Base-by-base conservation (phyloP, 768 basidiomycete genomes). In the Tricholoma hemisulphureum region DNA sequence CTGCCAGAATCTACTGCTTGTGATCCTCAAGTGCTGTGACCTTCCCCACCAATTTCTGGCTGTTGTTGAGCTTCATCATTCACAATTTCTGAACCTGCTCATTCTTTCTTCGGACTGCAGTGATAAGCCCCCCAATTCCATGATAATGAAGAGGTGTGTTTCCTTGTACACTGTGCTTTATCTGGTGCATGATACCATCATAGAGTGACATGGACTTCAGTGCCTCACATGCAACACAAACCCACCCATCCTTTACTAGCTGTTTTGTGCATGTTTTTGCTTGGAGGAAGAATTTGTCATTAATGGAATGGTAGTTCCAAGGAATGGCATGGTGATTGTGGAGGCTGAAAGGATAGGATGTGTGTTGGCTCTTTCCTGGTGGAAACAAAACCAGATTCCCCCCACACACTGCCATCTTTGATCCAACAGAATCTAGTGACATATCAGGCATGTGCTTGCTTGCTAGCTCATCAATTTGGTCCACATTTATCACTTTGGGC, bases 301-400 rank as follows among this genome's bases (percentile, higher is more conserved):
- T 5, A 23, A 43, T 21, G 41, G 41, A 43, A 43, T 43, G 41
- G 41, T 61, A 64, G 29, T 59, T 26, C 68, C 68, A 67, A 2
- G 63, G 61, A 24, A 59, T 24, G 9, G n/a, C 24, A 3, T 43
- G 26, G 5, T 41, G 6, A 16, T 59, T 41, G 48, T 69, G 67
- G 8, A 69, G 58, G n/a, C 50, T 60, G 26, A 65, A 69, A 1
- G 67, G 66, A 59, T 69, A 69, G 20, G 56, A 35, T n/a, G 50
- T 46, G 37, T 65, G 60, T 34, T 34, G 32, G 14, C 14, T 10
- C 9, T 34, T 34, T 34, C 32, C 32, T 2, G 32, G 32, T 34
- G 32, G 9, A 41, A 41, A 41, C 21, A 10, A 41, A 41, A 41
- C 21, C 6, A 41, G 39, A 41, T 41, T 41, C n/a, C 39, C 39